phyloP scores from a whole-genome alignment of 2,329 filamentous ascomycete genomes.

The Cryphonectria naterciae region DNA sequence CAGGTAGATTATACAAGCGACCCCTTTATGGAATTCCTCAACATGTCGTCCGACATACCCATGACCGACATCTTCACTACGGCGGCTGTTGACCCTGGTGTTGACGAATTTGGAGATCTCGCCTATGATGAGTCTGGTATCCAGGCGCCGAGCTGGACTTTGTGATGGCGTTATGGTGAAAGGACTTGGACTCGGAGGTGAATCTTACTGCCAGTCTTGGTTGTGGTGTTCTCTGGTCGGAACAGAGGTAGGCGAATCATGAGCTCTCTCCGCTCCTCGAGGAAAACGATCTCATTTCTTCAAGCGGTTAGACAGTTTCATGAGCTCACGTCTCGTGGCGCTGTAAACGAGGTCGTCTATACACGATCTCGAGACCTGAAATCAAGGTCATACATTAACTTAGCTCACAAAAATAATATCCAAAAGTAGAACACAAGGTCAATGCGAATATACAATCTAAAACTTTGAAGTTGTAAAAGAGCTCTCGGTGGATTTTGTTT shows the following conservation, averaged over 20 bases:
- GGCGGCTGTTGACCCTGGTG: background rate
- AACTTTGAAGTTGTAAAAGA: too few species aligned
- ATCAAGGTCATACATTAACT: too few species aligned
- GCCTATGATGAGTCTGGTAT: background rate
- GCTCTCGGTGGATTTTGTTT: too few species aligned
- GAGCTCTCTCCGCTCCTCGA: too few species aligned
- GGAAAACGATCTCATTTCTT: too few species aligned
- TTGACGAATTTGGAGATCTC: background rate
- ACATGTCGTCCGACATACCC: background rate
- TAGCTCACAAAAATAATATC: too few species aligned
- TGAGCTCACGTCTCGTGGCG: too few species aligned
- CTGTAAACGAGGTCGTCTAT: too few species aligned
- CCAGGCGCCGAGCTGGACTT: background rate
- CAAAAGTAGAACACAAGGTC: too few species aligned
- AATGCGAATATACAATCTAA: too few species aligned
- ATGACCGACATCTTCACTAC: background rate
- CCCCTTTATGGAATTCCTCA: constrained; percentile 2
- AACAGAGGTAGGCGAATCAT: background rate
- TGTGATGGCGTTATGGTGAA: background rate
- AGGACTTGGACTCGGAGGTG: background rate
- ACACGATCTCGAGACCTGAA: too few species aligned
- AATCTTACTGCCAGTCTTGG: background rate
- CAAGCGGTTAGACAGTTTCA: too few species aligned
- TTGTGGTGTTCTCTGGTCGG: background rate
- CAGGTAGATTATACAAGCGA: background rate